Base-by-base conservation (phyloP, 2,329 filamentous ascomycete species). In the Arthrobotrys entomopaga region DNA sequence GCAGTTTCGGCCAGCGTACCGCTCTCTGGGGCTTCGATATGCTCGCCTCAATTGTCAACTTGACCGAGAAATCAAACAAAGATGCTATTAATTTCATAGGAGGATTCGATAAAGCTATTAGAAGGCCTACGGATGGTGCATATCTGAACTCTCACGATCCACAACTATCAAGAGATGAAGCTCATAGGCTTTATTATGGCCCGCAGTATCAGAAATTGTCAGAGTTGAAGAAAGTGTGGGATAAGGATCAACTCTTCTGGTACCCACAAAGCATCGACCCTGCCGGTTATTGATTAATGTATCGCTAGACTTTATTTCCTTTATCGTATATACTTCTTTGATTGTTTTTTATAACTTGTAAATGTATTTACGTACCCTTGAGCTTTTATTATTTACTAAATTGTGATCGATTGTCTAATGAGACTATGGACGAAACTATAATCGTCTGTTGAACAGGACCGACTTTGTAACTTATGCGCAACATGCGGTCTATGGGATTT, bases 1-100 rank as follows among this genome's bases (percentile, higher is more conserved):
- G 64, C 15, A 63, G 61, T 24, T 78, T 77, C 38, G 67, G 63
- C 6, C 53, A 71, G 49, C 76, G 77, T 38, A 63, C 67, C 26
- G 40, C 46, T 40, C n/a, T 71, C 34, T 77, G 73, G 50, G 60
- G 64, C n/a, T 76, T 70, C 15, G 76, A 76, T 40, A 43, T 76
- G 15, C 76, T 73, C 38, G 7, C 15, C 20, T 20, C 43, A 22
- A 66, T 66, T 42, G 40, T 22, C 19, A 66, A 57, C 19, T 34
- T 66, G 40, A 66, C 38, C 3, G 54, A 57, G 26, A 2, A 34
- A 26, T 48, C 63, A 20, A 66, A 58, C 22, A 49, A 34, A 13
- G 40, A 58, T 10, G 8, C 54, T 1, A 52, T 57, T 40, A 29
- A 53, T 6, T 58, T 66, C 29, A 16, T 58, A 13, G 43, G 24